Base-by-base conservation (phyloP, 2,329 filamentous ascomycete genomes). In the Fusarium burgessii region DNA sequence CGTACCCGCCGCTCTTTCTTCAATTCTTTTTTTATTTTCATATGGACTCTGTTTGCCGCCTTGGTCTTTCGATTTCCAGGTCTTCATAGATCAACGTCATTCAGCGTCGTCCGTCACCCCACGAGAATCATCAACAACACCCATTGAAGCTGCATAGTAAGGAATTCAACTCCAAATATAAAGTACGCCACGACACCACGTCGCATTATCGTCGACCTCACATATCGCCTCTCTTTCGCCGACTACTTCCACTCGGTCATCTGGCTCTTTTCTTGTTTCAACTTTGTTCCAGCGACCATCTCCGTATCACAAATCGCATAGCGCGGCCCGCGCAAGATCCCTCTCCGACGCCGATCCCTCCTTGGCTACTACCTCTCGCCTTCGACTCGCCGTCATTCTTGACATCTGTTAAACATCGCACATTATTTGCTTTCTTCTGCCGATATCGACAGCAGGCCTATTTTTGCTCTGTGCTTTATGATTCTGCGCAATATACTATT, bases 51-150 rank as follows among this genome's bases (percentile, higher is more conserved):
- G 13, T 35, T 42, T 49, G 20, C 41, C 17, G 12, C 40, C 35
- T 55, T 55, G 41, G 55, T 41, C 29, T 32, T 66, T 58, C 29
- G 14, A 47, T 45, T 46, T 50, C 20, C 36, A 33, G 49, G 46
- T 23, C 35, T 40, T 12, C 29, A 66, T 42, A 66, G 38, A 32
- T 46, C 56, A 62, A 62, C 56, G 58, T 55, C 59, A 65, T 60
- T 61, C 59, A 54, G 47, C 60, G 42, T 64, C 60, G 43, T 54
- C 59, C 57, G 50, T 70, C 68, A 68, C 64, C 71, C 71, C 70
- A 70, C 70, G 73, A 68, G 62, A 57, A 54, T 50, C 59, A 51
- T 61, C 72, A 73, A 66, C 68, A 72, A 60, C 65, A 65, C 36
- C 55, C 25, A 67, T 60, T 41, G 47, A 61, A 67, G 56, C 56